Percentiles rank a stretch among this genome's conserved stretches.
Conservation (phyloP, 768 basidiomycete genomes). For the Tephrocybe sp. region DNA sequence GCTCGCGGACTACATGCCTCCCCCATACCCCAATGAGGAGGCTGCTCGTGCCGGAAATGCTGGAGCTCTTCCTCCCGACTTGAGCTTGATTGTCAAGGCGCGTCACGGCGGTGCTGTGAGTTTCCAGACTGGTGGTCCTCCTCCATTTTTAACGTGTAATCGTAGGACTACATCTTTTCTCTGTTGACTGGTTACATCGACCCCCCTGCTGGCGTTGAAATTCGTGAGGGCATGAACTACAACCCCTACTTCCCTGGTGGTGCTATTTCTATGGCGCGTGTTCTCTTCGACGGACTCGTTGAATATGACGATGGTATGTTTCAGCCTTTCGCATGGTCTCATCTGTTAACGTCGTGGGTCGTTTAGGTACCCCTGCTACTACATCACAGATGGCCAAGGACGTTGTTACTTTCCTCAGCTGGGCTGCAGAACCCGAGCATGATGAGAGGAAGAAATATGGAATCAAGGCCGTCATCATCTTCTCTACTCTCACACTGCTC, state of each 20-base stretch:
- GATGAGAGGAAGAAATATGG: conserved; percentile 98
- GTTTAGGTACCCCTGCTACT: conserved; percentile 87
- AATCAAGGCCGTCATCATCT: conserved; percentile 91
- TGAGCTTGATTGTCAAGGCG: conserved; percentile 96
- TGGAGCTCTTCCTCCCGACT: conserved; percentile 95
- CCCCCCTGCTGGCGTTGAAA: conserved; percentile 90
- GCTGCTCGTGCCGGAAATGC: conserved; percentile 92
- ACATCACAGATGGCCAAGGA: conserved; percentile 99
- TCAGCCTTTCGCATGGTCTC: not conserved
- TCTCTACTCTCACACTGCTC: conserved; percentile 78
- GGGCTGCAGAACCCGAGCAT: conserved; percentile 97
- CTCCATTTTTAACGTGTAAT: not conserved
- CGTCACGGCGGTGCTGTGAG: conserved; percentile 93
- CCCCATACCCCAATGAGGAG: conserved; percentile 96
- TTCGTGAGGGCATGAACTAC: conserved; percentile 98
- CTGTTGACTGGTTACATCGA: conserved; percentile 97
- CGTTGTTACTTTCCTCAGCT: conserved; percentile 90
- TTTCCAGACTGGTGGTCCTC: conserved; percentile 21
- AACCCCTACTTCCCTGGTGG: conserved; percentile 99
- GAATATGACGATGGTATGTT: conserved; percentile 90
- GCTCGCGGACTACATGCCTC: conserved; percentile 94
- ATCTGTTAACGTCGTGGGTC: not conserved
- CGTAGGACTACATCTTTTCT: conserved; percentile 93
- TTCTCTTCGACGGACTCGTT: conserved; percentile 92
- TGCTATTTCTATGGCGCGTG: conserved; percentile 97